These are phyloP conservation scores for Fennellomyces sp. DNA, from an alignment of 371 early-diverging fungal species.

Conservation along the genomic window DNA sequence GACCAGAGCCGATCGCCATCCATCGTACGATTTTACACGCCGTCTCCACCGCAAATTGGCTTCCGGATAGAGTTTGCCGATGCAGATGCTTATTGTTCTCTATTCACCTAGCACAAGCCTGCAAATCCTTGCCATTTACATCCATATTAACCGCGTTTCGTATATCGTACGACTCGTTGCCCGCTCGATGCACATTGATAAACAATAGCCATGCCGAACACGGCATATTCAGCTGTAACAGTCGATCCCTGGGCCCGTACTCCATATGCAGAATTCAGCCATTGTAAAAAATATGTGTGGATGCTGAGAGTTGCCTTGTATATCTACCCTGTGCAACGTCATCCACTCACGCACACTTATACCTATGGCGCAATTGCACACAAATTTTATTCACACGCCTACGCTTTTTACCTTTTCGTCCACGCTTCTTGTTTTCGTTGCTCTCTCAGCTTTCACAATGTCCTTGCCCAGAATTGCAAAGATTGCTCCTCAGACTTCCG, in stretches of 20 bases:
- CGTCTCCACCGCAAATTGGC: too few relatives aligned
- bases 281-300: too few relatives aligned
- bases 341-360: background rate
- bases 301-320: too few relatives aligned
- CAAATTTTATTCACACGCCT: background rate
- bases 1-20: background rate
- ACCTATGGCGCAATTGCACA: background rate
- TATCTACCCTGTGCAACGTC: slow-evolving; percentile 7
- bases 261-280: too few relatives aligned
- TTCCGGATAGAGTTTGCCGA: too few relatives aligned
- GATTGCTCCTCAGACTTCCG: slow-evolving; percentile 66
- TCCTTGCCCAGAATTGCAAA: slow-evolving; percentile 36
- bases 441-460: slow-evolving; percentile 19
- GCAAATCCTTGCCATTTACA: slow-evolving; percentile 2
- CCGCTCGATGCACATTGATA: background rate
- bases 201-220: background rate
- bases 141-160: background rate
- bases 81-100: background rate
- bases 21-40: background rate
- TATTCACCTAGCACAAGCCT: too few relatives aligned
- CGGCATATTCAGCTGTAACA: background rate
- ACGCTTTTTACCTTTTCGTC: background rate
- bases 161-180: background rate
- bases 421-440: background rate
- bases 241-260: too few relatives aligned